These are phyloP conservation scores for Microbotryomycetes sp. DNA, from an alignment of 1,284 basidiomycete genomes.

Conservation along the genomic window DNA sequence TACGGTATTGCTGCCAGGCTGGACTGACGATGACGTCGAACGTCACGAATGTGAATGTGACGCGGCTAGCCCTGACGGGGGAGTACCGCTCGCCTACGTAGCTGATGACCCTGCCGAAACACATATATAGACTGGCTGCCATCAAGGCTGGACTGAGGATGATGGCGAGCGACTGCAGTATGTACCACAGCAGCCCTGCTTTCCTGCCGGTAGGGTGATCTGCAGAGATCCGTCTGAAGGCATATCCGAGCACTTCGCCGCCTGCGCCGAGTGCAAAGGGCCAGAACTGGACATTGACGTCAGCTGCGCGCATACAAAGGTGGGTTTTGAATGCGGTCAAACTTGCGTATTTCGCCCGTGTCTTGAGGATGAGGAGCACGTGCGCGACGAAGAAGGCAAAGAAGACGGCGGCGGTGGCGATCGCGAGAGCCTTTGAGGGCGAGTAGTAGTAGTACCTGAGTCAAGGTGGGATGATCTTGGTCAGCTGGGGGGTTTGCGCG, in stretches of 20 bases:
- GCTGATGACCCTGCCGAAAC: slow-evolving; percentile 19
- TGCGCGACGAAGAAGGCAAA: slow-evolving; percentile 12
- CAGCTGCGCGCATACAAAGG: background rate
- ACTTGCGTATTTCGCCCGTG: slow-evolving; percentile 13
- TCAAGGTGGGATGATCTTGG: too few species aligned
- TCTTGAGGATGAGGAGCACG: background rate
- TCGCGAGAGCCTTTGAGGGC: background rate
- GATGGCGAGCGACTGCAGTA: slow-evolving; percentile 18
- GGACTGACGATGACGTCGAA: slow-evolving; percentile 5
- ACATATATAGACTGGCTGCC: slow-evolving; percentile 22
- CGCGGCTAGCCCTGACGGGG: slow-evolving; percentile 15
- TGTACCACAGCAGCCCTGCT: slow-evolving; percentile 14
- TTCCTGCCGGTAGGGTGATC: slow-evolving; percentile 14
- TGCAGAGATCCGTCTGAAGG: slow-evolving; percentile 16
- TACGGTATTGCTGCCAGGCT: too few species aligned
- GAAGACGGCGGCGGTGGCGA: slow-evolving; percentile 5
- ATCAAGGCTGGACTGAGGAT: slow-evolving; percentile 21
- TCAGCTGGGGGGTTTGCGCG: too few species aligned
- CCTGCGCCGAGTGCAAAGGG: slow-evolving; percentile 19
- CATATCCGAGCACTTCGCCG: slow-evolving; percentile 19
- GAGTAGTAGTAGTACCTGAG: background rate
- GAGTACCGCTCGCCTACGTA: slow-evolving; percentile 21
- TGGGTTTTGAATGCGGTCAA: background rate
- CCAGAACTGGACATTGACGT: slow-evolving; percentile 2
- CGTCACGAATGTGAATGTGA: slow-evolving; percentile 25